Conservation (phyloP, 352 stramenopile genomes). For the Saprolegnia diclina region DNA sequence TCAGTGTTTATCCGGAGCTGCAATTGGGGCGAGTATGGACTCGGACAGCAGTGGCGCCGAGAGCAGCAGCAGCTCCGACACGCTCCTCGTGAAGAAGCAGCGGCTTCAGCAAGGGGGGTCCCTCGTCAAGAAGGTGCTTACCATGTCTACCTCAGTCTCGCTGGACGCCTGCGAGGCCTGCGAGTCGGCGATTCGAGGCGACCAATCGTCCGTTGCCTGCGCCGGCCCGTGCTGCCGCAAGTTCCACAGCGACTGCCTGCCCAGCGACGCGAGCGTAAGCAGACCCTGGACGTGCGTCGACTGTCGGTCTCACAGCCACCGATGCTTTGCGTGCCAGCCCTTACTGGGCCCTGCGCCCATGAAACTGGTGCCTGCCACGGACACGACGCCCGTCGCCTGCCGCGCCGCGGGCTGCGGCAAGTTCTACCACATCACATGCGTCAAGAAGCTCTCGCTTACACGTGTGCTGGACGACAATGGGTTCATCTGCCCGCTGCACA, state of each 20-base stretch:
- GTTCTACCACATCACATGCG: conserved; percentile 79
- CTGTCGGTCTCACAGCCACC: conserved; percentile 48
- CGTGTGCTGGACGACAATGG: conserved; percentile 59
- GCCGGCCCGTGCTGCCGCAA: conserved; percentile 64
- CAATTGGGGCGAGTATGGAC: background rate
- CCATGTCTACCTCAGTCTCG: background rate
- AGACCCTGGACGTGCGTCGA: conserved; percentile 53
- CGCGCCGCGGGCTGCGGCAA: conserved; percentile 77
- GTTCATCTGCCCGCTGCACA: conserved; percentile 84
- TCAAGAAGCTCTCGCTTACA: conserved; percentile 69
- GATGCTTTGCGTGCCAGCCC: conserved; percentile 78
- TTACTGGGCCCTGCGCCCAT: background rate
- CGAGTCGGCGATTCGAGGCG: conserved; percentile 1
- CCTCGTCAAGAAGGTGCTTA: conserved; percentile 8
- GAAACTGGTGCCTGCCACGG: background rate
- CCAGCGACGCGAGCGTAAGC: conserved; percentile 3
- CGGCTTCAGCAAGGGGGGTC: conserved; percentile 8
- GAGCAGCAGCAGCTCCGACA: conserved; percentile 23
- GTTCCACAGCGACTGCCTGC: conserved; percentile 55
- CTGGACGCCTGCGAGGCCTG: conserved; percentile 1
- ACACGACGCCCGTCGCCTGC: conserved; percentile 31
- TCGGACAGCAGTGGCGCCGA: conserved; percentile 11
- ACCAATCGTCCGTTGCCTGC: conserved; percentile 43
- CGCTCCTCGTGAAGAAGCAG: conserved; percentile 22
- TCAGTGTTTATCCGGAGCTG: background rate